These are phyloP conservation scores for Karstenula rhodostoma DNA, from an alignment of 2,329 filamentous ascomycete species.

Conservation along the genomic window DNA sequence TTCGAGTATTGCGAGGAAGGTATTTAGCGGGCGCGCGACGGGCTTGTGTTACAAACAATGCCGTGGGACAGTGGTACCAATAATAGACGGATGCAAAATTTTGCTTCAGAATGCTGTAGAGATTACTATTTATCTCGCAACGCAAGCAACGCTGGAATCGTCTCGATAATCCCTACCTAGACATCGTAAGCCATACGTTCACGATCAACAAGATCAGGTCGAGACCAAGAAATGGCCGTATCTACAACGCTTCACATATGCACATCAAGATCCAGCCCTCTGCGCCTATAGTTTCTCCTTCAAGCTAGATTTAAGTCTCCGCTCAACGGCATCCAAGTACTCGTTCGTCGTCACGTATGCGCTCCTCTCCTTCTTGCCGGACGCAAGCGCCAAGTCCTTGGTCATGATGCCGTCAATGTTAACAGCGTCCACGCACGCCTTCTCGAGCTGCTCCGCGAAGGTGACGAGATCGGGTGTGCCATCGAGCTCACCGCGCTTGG, in stretches of 20 bases:
- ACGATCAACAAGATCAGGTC: neutral
- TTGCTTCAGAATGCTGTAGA: constrained; percentile 2
- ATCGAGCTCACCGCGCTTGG: constrained; percentile 93
- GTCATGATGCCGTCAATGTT: constrained; percentile 97
- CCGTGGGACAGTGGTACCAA: constrained; percentile 13
- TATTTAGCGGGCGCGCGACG: neutral
- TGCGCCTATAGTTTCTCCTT: constrained; percentile 74
- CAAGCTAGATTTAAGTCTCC: constrained; percentile 80
- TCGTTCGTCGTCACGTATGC: constrained; percentile 90
- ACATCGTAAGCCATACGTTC: constrained; percentile 11
- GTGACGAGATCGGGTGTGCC: constrained; percentile 88
- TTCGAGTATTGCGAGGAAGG: neutral
- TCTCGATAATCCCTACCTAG: neutral
- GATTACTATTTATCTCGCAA: constrained; percentile 9
- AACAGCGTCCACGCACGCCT: constrained; percentile 93
- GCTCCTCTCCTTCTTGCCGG: constrained; percentile 82
- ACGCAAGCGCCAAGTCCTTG: constrained; percentile 96
- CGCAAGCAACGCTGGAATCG: constrained; percentile 9
- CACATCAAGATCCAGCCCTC: constrained; percentile 1
- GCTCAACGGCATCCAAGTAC: constrained; percentile 93
- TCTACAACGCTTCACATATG: constrained; percentile 10
- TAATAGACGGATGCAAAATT: neutral
- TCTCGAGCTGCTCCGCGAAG: constrained; percentile 91
- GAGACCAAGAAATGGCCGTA: constrained; percentile 1
- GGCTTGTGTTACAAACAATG: constrained; percentile 18